These are phyloP conservation scores for Linum tenue DNA, from an alignment of 345 rosid species.

Conservation along the genomic window DNA sequence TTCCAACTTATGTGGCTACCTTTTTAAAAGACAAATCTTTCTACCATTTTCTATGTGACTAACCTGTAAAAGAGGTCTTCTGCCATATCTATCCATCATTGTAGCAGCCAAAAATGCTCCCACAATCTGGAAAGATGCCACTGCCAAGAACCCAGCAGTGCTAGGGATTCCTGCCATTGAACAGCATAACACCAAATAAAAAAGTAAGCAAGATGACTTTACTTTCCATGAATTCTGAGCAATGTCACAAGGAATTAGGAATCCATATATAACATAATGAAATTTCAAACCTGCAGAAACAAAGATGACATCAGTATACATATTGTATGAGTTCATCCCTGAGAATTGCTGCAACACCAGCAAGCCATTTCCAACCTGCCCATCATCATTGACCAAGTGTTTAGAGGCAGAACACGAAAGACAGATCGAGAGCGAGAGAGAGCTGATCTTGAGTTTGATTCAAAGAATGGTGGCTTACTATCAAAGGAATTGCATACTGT, in stretches of 20 bases:
- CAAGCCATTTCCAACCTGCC: conserved; percentile 2
- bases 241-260: too few species aligned
- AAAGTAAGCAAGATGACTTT: neutral
- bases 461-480: neutral
- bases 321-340: neutral
- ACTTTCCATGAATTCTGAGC: too few species aligned
- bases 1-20: neutral
- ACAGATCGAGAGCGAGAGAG: neutral
- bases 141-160: neutral
- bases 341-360: neutral
- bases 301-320: neutral
- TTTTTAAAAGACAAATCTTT: neutral
- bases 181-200: neutral
- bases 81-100: neutral
- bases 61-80: conserved; percentile 3
- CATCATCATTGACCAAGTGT: neutral
- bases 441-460: neutral
- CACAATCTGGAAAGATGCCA: neutral
- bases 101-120: neutral
- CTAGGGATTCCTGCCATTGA: neutral
- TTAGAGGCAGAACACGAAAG: neutral
- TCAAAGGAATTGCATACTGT: neutral
- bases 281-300: neutral
- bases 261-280: too few species aligned
- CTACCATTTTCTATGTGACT: neutral